Evolutionary conservation across 768 basidiomycete genomes (phyloP).

Genomic region (Kwoniella europaea): DNA sequence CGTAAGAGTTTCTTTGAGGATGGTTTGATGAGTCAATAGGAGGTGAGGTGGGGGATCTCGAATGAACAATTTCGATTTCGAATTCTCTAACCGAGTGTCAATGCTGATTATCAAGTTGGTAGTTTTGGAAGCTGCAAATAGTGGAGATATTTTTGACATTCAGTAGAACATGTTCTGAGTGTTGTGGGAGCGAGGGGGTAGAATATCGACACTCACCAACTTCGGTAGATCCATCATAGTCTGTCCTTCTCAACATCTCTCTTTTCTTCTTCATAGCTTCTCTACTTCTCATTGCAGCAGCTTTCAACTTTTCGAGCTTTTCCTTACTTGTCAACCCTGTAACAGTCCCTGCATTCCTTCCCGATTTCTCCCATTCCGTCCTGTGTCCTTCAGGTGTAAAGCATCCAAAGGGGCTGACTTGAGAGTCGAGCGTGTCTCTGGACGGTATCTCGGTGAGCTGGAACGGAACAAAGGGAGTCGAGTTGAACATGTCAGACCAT

Average conservation of each 20-base stretch:
- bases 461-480: background rate
- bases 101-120: too few relatives aligned
- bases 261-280: background rate
- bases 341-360: background rate
- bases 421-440: background rate
- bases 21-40: too few relatives aligned
- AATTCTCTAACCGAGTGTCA: too few relatives aligned
- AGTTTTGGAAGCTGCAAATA: too few relatives aligned
- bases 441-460: background rate
- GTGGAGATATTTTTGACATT: too few relatives aligned
- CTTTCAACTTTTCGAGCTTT: background rate
- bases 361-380: background rate
- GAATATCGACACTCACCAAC: background rate
- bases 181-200: too few relatives aligned
- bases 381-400: background rate
- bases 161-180: too few relatives aligned
- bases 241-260: background rate
- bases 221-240: background rate
- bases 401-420: background rate
- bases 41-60: background rate
- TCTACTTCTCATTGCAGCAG: background rate
- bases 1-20: too few relatives aligned
- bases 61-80: background rate
- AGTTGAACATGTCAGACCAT: background rate
- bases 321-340: background rate